Percentiles rank a stretch among this genome's conserved stretches.
phyloP scores from a whole-genome alignment of 1,284 basidiomycete genomes.

The Microbotryum saponariae region DNA sequence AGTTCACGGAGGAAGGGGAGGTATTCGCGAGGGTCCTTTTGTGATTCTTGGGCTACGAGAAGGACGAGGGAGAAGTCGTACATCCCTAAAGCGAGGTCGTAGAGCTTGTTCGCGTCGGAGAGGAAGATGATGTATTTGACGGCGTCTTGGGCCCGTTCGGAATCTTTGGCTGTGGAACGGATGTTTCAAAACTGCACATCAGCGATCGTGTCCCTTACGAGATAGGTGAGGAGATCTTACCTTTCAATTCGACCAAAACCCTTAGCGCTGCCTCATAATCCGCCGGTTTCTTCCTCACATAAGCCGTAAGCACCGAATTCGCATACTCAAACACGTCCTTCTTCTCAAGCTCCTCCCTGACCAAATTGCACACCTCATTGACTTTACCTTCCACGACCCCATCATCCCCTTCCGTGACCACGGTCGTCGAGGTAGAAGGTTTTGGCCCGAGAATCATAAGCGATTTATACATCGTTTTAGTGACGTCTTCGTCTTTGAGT shows the following conservation, averaged over 20 bases:
- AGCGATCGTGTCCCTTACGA: too few species aligned
- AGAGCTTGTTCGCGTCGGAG: slow-evolving; percentile 83
- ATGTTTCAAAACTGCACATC: too few species aligned
- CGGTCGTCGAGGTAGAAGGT: too few species aligned
- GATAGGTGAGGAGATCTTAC: slow-evolving; percentile 35
- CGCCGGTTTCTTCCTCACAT: slow-evolving; percentile 84
- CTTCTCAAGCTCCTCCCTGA: slow-evolving; percentile 64
- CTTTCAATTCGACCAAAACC: slow-evolving; percentile 69
- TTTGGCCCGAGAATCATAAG: neutral
- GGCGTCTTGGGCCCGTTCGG: slow-evolving; percentile 80
- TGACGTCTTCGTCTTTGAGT: slow-evolving; percentile 54
- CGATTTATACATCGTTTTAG: slow-evolving; percentile 39
- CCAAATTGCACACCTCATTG: slow-evolving; percentile 65
- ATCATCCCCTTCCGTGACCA: too few species aligned
- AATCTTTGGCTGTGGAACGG: slow-evolving; percentile 53
- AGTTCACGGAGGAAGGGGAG: slow-evolving; percentile 91
- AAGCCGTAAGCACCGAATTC: slow-evolving; percentile 83
- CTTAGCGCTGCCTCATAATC: slow-evolving; percentile 80
- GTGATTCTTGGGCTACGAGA: slow-evolving; percentile 93
- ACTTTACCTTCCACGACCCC: slow-evolving; percentile 46
- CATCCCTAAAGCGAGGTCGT: slow-evolving; percentile 94
- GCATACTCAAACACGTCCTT: slow-evolving; percentile 71
- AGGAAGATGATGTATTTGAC: slow-evolving; percentile 99
- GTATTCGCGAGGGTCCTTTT: slow-evolving; percentile 98
- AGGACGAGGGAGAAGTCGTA: slow-evolving; percentile 95